phyloP scores from a whole-genome alignment of 371 early-diverging fungal genomes.

The Lichtheimia corymbifera region DNA sequence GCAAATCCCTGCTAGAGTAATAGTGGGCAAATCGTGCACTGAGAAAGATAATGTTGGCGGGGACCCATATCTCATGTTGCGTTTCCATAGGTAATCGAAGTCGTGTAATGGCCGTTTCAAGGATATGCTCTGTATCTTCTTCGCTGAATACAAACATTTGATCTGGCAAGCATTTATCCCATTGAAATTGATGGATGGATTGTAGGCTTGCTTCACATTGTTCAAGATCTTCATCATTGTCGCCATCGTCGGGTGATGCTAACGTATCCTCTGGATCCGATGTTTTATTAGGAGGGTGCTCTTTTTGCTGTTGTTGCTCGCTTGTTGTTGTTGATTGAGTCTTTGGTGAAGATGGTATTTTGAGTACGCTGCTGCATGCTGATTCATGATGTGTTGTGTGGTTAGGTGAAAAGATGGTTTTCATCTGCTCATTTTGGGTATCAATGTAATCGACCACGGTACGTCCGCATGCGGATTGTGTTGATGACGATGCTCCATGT shows the following conservation, averaged over 20 bases:
- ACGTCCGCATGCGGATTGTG: constrained; percentile 71
- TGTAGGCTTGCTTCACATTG: constrained; percentile 20
- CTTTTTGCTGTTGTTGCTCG: neutral
- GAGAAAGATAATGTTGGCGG: constrained; percentile 86
- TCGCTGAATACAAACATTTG: constrained; percentile 92
- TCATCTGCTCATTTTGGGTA: constrained; percentile 56
- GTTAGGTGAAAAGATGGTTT: constrained; percentile 36
- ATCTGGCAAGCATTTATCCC: constrained; percentile 76
- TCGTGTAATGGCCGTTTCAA: constrained; percentile 66
- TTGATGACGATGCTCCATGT: constrained; percentile 71
- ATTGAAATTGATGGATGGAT: constrained; percentile 66
- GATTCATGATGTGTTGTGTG: neutral
- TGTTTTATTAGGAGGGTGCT: too few species aligned
- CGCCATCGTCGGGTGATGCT: neutral
- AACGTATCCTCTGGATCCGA: neutral
- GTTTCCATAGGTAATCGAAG: constrained; percentile 59
- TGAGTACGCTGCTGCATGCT: neutral
- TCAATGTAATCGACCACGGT: constrained; percentile 77
- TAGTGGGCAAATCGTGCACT: constrained; percentile 87
- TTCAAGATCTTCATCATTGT: constrained; percentile 9
- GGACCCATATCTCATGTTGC: constrained; percentile 64
- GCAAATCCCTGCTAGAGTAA: constrained; percentile 65
- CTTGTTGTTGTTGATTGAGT: neutral
- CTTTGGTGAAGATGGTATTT: neutral
- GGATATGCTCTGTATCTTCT: constrained; percentile 64